phyloP scores from a whole-genome alignment of 2,329 filamentous ascomycete genomes.

The Niveomyces coronatus region DNA sequence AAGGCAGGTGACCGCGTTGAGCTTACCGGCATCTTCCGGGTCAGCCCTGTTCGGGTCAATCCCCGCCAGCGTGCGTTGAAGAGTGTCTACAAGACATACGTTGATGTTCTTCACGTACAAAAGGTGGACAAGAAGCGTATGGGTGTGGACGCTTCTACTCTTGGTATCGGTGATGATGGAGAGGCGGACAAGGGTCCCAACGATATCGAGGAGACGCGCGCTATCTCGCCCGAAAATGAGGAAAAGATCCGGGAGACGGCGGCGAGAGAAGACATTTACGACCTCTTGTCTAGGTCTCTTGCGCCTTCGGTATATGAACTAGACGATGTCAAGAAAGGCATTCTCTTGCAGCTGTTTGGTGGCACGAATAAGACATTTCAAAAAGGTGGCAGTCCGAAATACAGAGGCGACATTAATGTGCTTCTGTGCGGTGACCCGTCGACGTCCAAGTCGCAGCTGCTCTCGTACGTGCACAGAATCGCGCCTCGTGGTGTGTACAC shows the following conservation, averaged over 20 bases:
- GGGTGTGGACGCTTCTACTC: conserved; percentile 80
- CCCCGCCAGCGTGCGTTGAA: conserved; percentile 87
- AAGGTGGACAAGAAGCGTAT: conserved; percentile 94
- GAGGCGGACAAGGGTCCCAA: conserved; percentile 54
- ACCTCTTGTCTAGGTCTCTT: conserved; percentile 79
- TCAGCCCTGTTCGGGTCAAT: conserved; percentile 87
- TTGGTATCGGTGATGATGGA: conserved; percentile 71
- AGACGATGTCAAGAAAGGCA: conserved; percentile 98
- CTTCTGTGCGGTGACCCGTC: conserved; percentile 95
- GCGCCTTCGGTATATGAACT: conserved; percentile 95
- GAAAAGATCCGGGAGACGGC: conserved; percentile 77
- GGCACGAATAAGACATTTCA: conserved; percentile 97
- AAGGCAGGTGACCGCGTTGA: conserved; percentile 95
- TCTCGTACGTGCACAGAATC: conserved; percentile 95
- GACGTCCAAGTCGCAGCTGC: conserved; percentile 88
- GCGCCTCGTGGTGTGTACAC: conserved; percentile 81
- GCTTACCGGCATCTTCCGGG: conserved; percentile 93
- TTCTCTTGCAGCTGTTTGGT: conserved; percentile 89
- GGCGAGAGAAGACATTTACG: conserved; percentile 77
- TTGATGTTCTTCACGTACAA: conserved; percentile 90
- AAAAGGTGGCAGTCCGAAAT: conserved; percentile 90
- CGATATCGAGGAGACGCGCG: conserved; percentile 71
- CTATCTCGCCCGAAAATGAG: conserved; percentile 77
- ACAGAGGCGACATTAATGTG: conserved; percentile 95
- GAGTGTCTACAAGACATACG: conserved; percentile 94